A percentile compares a stretch with the other conserved stretches of the same genome.
Evolutionary conservation across 176 grass and related monocot species (phyloP).

Genomic region (Otatea glauca): DNA sequence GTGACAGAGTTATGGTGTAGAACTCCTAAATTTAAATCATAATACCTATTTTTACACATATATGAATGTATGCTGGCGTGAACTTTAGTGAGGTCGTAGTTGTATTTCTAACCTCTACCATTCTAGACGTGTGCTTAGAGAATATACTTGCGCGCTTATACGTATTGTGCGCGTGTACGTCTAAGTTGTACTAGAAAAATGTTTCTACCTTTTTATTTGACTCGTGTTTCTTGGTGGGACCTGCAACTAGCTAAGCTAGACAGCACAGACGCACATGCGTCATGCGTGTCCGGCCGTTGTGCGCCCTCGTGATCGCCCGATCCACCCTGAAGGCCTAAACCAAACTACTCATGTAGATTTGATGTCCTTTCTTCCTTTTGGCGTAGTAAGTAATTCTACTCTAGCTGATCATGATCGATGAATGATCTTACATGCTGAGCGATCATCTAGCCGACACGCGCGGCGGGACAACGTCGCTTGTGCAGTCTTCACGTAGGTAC

Average conservation of each 20-base stretch:
- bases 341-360: background rate
- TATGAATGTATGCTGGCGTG: no score
- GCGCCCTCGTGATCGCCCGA: background rate
- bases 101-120: no score
- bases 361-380: background rate
- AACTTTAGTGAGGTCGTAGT: no score
- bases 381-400: background rate
- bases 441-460: background rate
- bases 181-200: no score
- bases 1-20: no score
- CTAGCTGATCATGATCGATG: background rate
- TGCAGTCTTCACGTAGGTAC: no score
- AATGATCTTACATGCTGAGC: no score
- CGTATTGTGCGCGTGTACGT: no score
- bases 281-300: background rate
- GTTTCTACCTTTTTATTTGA: background rate
- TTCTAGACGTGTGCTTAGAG: no score
- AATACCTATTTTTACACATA: no score
- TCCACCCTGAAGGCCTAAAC: background rate
- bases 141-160: no score
- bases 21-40: no score
- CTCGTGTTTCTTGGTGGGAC: background rate
- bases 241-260: background rate
- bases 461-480: background rate
- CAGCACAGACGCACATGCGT: background rate